Conservation (phyloP, 2,329 filamentous ascomycete species). For the Rhynchosporium graminicola region DNA sequence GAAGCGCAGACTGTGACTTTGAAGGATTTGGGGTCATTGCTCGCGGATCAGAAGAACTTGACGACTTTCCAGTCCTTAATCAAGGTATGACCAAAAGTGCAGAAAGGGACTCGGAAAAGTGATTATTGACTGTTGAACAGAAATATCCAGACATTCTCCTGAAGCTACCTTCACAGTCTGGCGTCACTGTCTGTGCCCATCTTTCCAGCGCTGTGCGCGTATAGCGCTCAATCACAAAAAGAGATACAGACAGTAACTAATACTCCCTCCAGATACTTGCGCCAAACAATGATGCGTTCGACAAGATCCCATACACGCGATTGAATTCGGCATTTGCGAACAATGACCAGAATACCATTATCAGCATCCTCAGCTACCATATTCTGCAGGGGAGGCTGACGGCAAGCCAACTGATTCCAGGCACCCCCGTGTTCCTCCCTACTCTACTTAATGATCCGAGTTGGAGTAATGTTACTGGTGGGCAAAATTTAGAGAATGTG, state of each 20-base stretch:
- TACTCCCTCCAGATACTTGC: constrained; percentile 41
- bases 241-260: constrained; percentile 4
- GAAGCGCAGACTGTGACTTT: constrained; percentile 31
- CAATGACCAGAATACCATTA: constrained; percentile 43
- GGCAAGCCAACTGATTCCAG: constrained; percentile 37
- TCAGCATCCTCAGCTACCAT: constrained; percentile 43
- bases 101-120: background rate
- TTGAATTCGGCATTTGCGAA: constrained; percentile 36
- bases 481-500: constrained; percentile 48
- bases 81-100: constrained; percentile 40
- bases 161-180: constrained; percentile 46
- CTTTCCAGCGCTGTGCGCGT: background rate
- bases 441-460: constrained; percentile 47
- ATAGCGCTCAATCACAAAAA: background rate
- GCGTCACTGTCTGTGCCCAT: constrained; percentile 46
- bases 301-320: constrained; percentile 41
- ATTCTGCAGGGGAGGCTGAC: constrained; percentile 40
- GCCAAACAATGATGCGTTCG: constrained; percentile 43
- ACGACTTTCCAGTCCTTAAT: constrained; percentile 49
- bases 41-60: constrained; percentile 46
- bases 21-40: constrained; percentile 44
- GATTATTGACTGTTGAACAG: constrained; percentile 36
- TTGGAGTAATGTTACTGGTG: constrained; percentile 52
- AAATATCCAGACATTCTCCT: constrained; percentile 50
- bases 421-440: constrained; percentile 45